Evolutionary conservation across 306 rosid species (phyloP).

Genomic region (Corylus americana): DNA sequence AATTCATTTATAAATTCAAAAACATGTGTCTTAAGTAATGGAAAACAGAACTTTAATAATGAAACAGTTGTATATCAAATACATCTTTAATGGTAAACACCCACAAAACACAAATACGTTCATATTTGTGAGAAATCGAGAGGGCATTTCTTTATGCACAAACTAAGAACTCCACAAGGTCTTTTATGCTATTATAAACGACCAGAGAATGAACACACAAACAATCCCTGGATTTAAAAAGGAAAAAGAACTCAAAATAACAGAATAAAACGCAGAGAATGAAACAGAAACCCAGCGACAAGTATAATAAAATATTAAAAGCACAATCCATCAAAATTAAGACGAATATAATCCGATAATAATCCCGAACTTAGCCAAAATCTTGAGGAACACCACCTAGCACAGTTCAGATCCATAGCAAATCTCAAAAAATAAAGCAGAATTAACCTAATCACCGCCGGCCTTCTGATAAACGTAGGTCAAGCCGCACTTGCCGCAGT

Average conservation of each 20-base stretch:
- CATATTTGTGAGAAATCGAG: background rate
- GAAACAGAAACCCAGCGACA: background rate
- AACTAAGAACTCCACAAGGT: background rate
- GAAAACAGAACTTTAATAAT: background rate
- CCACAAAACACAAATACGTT: background rate
- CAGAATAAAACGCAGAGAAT: background rate
- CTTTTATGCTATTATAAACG: background rate
- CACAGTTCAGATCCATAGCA: background rate
- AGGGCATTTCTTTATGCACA: background rate
- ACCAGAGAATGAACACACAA: background rate
- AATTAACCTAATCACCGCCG: slow-evolving; percentile 52
- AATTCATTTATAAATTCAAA: background rate
- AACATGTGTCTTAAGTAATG: background rate
- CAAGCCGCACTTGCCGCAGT: slow-evolving; percentile 90
- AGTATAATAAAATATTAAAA: background rate
- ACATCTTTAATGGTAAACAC: background rate
- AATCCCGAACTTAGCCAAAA: background rate
- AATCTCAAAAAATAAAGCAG: background rate
- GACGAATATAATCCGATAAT: background rate
- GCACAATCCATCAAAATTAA: slow-evolving; percentile 2
- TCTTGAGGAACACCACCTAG: background rate
- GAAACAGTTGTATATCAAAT: background rate
- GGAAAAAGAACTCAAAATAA: background rate
- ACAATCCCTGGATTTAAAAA: background rate
- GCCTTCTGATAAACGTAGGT: slow-evolving; percentile 91